A percentile compares a stretch with the other conserved stretches of the same genome.
phyloP scores from a whole-genome alignment of 495 filamentous ascomycete genomes.

The Clohesyomyces aquaticus region DNA sequence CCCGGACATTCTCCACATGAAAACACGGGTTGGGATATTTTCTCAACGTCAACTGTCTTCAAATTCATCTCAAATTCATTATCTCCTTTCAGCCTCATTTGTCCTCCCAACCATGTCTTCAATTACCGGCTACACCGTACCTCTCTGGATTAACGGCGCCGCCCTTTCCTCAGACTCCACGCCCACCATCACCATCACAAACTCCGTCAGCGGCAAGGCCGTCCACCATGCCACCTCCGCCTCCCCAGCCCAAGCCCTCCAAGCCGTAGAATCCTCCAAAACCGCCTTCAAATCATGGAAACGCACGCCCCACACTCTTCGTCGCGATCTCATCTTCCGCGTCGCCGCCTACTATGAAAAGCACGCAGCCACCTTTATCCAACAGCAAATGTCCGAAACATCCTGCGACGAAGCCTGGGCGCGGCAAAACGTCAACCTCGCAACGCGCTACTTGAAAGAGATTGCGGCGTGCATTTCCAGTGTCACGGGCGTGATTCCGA shows the following conservation, averaged over 20 bases:
- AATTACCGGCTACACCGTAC: conserved; percentile 51
- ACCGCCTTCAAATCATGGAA: conserved; percentile 74
- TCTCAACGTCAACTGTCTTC: too few relatives aligned
- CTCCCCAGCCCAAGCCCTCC: conserved; percentile 61
- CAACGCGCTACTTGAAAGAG: conserved; percentile 38
- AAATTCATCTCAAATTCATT: too few relatives aligned
- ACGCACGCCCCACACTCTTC: conserved; percentile 58
- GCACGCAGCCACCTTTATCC: conserved; percentile 53
- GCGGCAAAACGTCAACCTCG: conserved; percentile 32
- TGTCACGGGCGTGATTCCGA: conserved; percentile 39
- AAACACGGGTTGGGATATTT: not conserved
- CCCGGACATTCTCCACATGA: not conserved
- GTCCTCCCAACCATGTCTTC: not conserved
- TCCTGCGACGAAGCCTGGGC: conserved; percentile 40
- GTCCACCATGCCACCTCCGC: conserved; percentile 65
- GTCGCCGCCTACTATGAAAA: conserved; percentile 68
- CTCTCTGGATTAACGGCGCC: conserved; percentile 73
- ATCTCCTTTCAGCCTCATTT: too few relatives aligned
- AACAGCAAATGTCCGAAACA: conserved; percentile 38
- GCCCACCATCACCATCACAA: conserved; percentile 61
- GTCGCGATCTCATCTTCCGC: conserved; percentile 72
- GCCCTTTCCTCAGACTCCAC: conserved; percentile 60
- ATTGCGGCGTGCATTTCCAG: conserved; percentile 38
- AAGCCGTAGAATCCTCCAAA: conserved; percentile 66
- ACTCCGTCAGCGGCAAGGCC: conserved; percentile 63